Base-by-base conservation (phyloP, 495 filamentous ascomycete species). In the Bacidia rubella region DNA sequence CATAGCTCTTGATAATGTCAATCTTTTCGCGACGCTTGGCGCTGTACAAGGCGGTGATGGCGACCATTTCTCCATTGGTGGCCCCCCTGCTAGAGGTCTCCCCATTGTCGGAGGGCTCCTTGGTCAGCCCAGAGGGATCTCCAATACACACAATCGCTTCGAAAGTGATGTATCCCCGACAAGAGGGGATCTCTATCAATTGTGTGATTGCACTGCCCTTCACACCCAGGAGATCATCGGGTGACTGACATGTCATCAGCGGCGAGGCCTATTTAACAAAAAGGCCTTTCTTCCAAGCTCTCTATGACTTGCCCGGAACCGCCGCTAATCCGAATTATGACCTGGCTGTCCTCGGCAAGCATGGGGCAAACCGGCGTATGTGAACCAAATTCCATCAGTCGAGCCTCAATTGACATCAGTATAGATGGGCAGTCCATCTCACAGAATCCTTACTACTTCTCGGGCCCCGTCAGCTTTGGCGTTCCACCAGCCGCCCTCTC, bases 381-480 rank as follows among this genome's bases (percentile, higher is more conserved):
- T 58, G 64, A 32, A 63, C 63, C 45, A 45, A 60, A 39, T n/a
- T n/a, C n/a, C n/a, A n/a, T n/a, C n/a, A n/a, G n/a, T n/a, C n/a
- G n/a, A n/a, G n/a, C n/a, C n/a, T n/a, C n/a, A n/a, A n/a, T n/a
- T n/a, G n/a, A n/a, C n/a, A n/a, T n/a, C n/a, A n/a, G n/a, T n/a
- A n/a, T n/a, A n/a, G n/a, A n/a, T n/a, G n/a, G n/a, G n/a, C 50
- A 69, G 49, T 60, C 54, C 55, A 53, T 67, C 40, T 46, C 43
- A 27, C 60, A 66, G 22, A 69, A 70, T 51, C 65, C 67, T 0
- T 55, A 60, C 53, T 65, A 64, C 50, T 69, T 65, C 59, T 57
- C 64, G 41, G 65, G 62, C 41, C 71, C 69, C 65, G 77, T 78
- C 64, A 62, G 71, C 48, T n/a, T n/a, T n/a, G 74, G 70, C 23